phyloP scores from a whole-genome alignment of 495 filamentous ascomycete genomes.

The Aspergillus mulundensis region DNA sequence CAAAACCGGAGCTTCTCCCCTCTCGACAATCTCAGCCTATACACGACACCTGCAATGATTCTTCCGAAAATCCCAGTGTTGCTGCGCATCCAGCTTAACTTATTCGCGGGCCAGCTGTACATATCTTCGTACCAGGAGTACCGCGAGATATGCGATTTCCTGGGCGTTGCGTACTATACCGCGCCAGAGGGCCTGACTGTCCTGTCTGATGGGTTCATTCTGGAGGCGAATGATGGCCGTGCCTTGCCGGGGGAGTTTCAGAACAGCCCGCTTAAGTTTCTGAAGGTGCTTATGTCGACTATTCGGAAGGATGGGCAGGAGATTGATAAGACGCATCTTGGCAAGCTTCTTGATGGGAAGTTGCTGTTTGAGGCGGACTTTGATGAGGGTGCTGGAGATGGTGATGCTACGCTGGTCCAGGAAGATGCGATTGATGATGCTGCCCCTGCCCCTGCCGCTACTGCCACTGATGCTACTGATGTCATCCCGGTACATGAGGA shows the following conservation, averaged over 20 bases:
- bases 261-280: constrained; percentile 52
- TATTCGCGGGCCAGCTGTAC: constrained; percentile 14
- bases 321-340: constrained; percentile 53
- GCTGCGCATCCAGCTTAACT: constrained; percentile 11
- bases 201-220: constrained; percentile 13
- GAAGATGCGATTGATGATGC: no score
- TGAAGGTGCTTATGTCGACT: constrained; percentile 46
- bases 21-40: constrained; percentile 48
- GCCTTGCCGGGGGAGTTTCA: no score
- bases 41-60: constrained; percentile 15
- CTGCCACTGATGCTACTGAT: no score
- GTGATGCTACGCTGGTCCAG: no score
- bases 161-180: constrained; percentile 8
- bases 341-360: constrained; percentile 42
- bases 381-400: not conserved
- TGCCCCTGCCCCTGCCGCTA: no score
- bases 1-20: constrained; percentile 36
- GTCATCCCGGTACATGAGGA: no score
- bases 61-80: not conserved
- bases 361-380: not conserved
- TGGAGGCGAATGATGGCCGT: no score
- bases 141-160: constrained; percentile 8
- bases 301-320: constrained; percentile 49
- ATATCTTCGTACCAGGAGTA: constrained; percentile 5
- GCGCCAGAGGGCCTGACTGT: not conserved